Percentiles rank a stretch among this genome's conserved stretches.
Evolutionary conservation across 805 yeast genomes (phyloP).

Genomic region (Nakazawaea wickerhamii): DNA sequence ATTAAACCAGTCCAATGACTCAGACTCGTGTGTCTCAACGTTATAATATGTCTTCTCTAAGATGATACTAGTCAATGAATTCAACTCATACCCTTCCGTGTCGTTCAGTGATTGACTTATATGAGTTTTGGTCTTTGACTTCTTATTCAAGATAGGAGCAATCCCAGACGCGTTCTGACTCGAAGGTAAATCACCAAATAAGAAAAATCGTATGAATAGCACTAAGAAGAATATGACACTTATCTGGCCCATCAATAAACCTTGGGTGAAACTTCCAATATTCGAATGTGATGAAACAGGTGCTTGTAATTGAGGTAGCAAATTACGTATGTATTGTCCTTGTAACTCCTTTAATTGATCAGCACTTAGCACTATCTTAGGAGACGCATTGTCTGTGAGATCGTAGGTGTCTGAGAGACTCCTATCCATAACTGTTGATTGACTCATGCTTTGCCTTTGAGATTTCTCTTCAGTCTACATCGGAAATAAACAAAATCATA

Average conservation of each 20-base stretch:
- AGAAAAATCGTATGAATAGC: conserved; percentile 68
- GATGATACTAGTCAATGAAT: conserved; percentile 33
- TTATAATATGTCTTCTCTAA: conserved; percentile 90
- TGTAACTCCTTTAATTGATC: conserved; percentile 12
- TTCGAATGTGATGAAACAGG: conserved; percentile 15
- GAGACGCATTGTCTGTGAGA: neutral
- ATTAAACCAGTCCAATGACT: conserved; percentile 95
- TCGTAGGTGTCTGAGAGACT: neutral
- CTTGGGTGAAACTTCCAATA: conserved; percentile 72
- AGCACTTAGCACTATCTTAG: neutral
- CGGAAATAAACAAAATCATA: no score
- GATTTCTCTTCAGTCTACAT: neutral
- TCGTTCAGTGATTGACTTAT: conserved; percentile 18
- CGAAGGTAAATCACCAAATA: conserved; percentile 58
- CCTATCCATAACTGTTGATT: neutral
- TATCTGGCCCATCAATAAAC: conserved; percentile 66
- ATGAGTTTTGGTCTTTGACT: conserved; percentile 20
- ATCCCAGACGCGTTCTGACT: conserved; percentile 1
- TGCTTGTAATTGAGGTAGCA: conserved; percentile 9
- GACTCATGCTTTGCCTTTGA: no score
- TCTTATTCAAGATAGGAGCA: conserved; percentile 29
- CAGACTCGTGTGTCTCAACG: conserved; percentile 81
- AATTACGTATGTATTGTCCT: conserved; percentile 8
- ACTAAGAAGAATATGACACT: conserved; percentile 61
- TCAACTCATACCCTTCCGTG: conserved; percentile 29